Evolutionary conservation across 768 basidiomycete species (phyloP), one percentile per base, ranked within the genome.

Genomic region (Brasilioporus rufonigricans): DNA sequence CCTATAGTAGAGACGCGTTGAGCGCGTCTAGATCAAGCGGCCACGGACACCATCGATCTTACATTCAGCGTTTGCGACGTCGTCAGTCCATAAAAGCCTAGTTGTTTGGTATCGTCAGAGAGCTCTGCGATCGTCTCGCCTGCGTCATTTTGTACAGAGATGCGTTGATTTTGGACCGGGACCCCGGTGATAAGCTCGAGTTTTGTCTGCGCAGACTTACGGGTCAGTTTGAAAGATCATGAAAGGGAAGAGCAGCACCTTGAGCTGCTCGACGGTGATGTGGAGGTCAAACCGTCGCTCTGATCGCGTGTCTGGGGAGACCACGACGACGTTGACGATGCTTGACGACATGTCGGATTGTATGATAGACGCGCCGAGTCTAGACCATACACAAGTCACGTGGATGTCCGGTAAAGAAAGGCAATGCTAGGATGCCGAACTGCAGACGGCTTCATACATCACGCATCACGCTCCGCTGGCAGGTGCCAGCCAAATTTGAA

Each of bases 161-260:
- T 80, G 1, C 69, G 57, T 65, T 98, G 96, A 58, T 87, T 86
- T 48, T 75, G 75, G 4, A 80, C 78, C 1, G 90, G 84, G 48
- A 98, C 88, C 23, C 96, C 96, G n/a, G 96, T 98, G 63, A 97
- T 83, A 52, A 85, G 80, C 67, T 94, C 91, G 29, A 98, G 82
- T 65, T 92, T 97, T 49, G 72, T 75, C 89, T 93, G 65, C 12
- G 9, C 35, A 8, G 45, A 45, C 8, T n/a, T n/a, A 23, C 38
- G 40, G n/a, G 44, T 29, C 13, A 14, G 24, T 23, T 16, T 26
- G 24, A 8, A 2, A 9, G 13, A 19, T 19, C 2, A 12, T 11
- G 38, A 19, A 16, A 5, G 14, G 39, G 43, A 40, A 40, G 52
- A 57, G 60, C 62, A 49, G 45, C 26, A 93, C 93, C 83, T 97